phyloP scores from a whole-genome alignment of 2,329 filamentous ascomycete genomes.

The Talaromyces sp. region DNA sequence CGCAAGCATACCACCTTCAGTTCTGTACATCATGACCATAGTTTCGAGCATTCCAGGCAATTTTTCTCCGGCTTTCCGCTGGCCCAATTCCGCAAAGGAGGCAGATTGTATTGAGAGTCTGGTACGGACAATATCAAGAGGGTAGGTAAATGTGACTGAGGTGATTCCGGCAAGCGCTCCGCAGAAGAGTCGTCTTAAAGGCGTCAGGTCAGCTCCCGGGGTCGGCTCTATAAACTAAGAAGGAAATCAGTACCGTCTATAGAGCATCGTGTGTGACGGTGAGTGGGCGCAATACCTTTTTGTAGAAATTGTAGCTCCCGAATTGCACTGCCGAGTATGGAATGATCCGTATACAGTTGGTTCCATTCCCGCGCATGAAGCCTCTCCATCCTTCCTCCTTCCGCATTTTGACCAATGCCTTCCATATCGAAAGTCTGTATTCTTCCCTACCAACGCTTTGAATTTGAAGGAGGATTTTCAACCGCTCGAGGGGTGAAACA shows the following conservation, averaged over 20 bases:
- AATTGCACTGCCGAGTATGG: slow-evolving; percentile 98
- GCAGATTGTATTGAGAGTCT: slow-evolving; percentile 93
- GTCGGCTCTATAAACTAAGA: slow-evolving; percentile 68
- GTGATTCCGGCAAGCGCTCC: slow-evolving; percentile 91
- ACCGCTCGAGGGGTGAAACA: slow-evolving; percentile 87
- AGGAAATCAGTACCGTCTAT: neutral
- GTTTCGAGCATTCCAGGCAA: slow-evolving; percentile 91
- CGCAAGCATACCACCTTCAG: slow-evolving; percentile 76
- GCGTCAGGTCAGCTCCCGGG: slow-evolving; percentile 67
- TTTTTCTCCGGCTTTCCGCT: slow-evolving; percentile 53
- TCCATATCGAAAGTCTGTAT: slow-evolving; percentile 86
- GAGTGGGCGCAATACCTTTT: slow-evolving; percentile 58
- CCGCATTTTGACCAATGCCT: slow-evolving; percentile 93
- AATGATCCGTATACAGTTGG: slow-evolving; percentile 96
- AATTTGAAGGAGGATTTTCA: slow-evolving; percentile 97
- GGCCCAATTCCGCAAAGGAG: slow-evolving; percentile 75
- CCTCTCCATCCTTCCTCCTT: slow-evolving; percentile 93
- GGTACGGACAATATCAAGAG: slow-evolving; percentile 94
- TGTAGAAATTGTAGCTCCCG: slow-evolving; percentile 96
- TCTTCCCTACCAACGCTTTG: slow-evolving; percentile 86
- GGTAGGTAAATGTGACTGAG: slow-evolving; percentile 91
- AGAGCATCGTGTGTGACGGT: neutral
- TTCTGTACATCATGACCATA: slow-evolving; percentile 77
- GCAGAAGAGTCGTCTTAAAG: slow-evolving; percentile 74
- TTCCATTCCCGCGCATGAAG: slow-evolving; percentile 96